Conservation (phyloP, 2,329 filamentous ascomycete species). For the Pyrenochaeta sp. region DNA sequence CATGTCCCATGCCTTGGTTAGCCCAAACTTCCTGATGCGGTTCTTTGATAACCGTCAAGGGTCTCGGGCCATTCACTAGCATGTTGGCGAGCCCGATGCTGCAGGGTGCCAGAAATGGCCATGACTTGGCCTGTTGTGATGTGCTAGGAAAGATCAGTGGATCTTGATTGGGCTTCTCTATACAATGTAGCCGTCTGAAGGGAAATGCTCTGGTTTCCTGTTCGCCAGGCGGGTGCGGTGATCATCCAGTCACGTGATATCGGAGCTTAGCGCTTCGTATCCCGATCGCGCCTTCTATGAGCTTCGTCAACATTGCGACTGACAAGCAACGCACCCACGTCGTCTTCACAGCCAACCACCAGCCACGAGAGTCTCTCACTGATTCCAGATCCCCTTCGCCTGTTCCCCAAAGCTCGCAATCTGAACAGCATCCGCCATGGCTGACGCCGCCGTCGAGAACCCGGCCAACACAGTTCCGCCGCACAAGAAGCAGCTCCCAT, state of each 20-base stretch:
- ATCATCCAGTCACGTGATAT: slow-evolving; percentile 25
- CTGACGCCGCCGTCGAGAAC: slow-evolving; percentile 85
- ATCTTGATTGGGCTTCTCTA: neutral
- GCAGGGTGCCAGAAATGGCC: slow-evolving; percentile 3
- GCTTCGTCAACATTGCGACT: slow-evolving; percentile 37
- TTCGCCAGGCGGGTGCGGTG: slow-evolving; percentile 8
- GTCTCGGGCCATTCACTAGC: slow-evolving; percentile 14
- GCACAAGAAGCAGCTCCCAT: slow-evolving; percentile 81
- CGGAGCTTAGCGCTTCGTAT: slow-evolving; percentile 31
- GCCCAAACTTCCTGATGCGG: neutral
- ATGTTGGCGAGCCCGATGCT: slow-evolving; percentile 10
- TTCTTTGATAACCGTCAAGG: slow-evolving; percentile 5
- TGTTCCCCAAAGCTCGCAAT: slow-evolving; percentile 8
- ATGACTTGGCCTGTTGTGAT: neutral
- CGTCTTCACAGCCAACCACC: slow-evolving; percentile 5
- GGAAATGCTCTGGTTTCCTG: neutral
- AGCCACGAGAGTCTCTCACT: slow-evolving; percentile 5
- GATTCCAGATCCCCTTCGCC: slow-evolving; percentile 2
- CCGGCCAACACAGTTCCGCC: slow-evolving; percentile 76
- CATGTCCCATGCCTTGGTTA: neutral
- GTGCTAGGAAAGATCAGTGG: neutral
- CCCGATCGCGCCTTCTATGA: slow-evolving; percentile 37
- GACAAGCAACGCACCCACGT: slow-evolving; percentile 22
- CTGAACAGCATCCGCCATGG: slow-evolving; percentile 65
- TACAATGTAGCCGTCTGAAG: neutral